Conservation (phyloP, 176 grass and related monocot species). For the Urochloa ruziziensis region DNA sequence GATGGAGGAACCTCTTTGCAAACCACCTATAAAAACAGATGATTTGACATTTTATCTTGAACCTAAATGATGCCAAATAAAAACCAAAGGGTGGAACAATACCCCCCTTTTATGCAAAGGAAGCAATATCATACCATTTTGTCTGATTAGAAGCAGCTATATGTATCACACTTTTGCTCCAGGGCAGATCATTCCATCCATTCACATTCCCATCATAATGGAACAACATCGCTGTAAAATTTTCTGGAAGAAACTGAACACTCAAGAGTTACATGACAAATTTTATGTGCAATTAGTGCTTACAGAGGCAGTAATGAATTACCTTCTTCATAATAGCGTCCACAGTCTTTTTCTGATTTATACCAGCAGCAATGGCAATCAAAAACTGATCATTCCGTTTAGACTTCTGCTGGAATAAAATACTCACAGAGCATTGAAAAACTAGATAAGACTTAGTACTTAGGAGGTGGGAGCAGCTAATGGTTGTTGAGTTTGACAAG, state of each 20-base stretch:
- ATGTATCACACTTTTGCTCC: constrained; percentile 91
- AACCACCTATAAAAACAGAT: constrained; percentile 74
- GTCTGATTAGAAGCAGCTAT: constrained; percentile 83
- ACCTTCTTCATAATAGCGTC: constrained; percentile 90
- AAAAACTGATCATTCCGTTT: constrained; percentile 47
- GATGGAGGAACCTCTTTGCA: constrained; percentile 96
- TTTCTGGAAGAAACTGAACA: constrained; percentile 97
- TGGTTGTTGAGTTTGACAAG: constrained; percentile 10
- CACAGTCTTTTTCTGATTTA: constrained; percentile 82
- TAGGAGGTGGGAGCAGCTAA: constrained; percentile 15
- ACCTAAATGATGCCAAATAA: constrained; percentile 17
- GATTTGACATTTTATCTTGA: constrained; percentile 14
- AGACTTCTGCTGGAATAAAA: constrained; percentile 40
- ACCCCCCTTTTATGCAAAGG: neutral
- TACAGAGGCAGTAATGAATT: constrained; percentile 24
- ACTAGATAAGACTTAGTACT: neutral
- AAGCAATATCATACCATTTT: constrained; percentile 64
- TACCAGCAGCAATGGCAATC: constrained; percentile 76
- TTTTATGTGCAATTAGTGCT: neutral
- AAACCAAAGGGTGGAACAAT: neutral
- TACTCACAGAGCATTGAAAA: constrained; percentile 12
- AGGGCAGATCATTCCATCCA: constrained; percentile 75
- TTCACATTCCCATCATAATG: constrained; percentile 96
- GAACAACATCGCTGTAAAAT: constrained; percentile 92
- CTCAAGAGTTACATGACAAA: constrained; percentile 52